Conservation (phyloP, 495 filamentous ascomycete species). For the Elaphomyces granulatus region DNA sequence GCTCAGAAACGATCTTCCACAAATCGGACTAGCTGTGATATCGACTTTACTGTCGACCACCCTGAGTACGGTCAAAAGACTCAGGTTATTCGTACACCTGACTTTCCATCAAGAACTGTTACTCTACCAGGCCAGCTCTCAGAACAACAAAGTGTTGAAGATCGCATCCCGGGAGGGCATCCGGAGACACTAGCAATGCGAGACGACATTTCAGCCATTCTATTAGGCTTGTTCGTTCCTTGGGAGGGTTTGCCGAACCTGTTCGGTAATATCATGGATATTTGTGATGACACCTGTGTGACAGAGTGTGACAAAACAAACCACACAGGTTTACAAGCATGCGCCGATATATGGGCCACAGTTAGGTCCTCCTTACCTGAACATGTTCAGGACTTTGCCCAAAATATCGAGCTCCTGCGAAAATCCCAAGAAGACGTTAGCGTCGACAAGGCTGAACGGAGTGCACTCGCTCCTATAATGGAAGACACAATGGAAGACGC, state of each 20-base stretch:
- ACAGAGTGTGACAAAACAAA: background rate
- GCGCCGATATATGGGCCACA: background rate
- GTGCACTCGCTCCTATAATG: background rate
- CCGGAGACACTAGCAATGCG: constrained; percentile 2
- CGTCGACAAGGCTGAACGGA: background rate
- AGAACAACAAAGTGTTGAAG: constrained; percentile 5
- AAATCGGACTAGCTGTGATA: too few species aligned
- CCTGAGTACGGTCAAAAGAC: background rate
- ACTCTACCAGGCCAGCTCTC: constrained; percentile 1
- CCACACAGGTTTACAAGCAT: background rate
- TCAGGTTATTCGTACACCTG: background rate
- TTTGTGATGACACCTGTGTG: background rate
- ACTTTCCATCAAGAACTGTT: background rate
- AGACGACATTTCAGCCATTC: constrained; percentile 6
- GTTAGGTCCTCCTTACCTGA: background rate
- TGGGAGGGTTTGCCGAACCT: constrained; percentile 1
- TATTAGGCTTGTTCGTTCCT: constrained; percentile 7
- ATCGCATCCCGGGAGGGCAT: constrained; percentile 4
- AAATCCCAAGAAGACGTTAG: too few species aligned
- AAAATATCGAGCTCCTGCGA: too few species aligned
- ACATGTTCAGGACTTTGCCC: too few species aligned
- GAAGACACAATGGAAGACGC: background rate
- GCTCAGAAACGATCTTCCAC: too few species aligned
- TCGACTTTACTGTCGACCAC: background rate
- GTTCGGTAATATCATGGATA: background rate